Evolutionary conservation across 2,329 filamentous ascomycete genomes (phyloP).

Genomic region (Chaetomiaceae sp.): DNA sequence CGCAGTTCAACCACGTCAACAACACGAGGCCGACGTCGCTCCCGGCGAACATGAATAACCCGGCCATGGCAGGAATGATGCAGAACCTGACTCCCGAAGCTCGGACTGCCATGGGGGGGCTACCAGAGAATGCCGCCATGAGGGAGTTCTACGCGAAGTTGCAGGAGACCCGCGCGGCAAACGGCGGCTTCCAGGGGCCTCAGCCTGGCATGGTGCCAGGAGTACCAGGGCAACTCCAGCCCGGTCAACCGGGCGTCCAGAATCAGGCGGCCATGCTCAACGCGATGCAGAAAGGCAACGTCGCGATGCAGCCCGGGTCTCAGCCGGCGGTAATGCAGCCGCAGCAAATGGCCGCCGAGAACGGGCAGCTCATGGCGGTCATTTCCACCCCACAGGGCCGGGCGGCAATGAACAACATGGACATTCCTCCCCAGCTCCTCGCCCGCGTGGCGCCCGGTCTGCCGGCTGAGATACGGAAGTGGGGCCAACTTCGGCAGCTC

Average conservation of each 20-base stretch:
- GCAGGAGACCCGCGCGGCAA: slow-evolving; percentile 35
- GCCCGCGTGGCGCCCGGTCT: slow-evolving; percentile 31
- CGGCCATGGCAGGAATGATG: slow-evolving; percentile 40
- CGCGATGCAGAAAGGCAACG: slow-evolving; percentile 18
- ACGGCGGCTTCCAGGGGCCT: slow-evolving; percentile 27
- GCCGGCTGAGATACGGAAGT: slow-evolving; percentile 45
- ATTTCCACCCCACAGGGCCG: slow-evolving; percentile 31
- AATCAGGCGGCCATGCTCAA: slow-evolving; percentile 23
- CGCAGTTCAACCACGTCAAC: slow-evolving; percentile 48
- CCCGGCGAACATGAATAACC: slow-evolving; percentile 34
- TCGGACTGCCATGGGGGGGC: slow-evolving; percentile 38
- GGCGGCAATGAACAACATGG: slow-evolving; percentile 45
- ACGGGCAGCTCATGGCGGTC: slow-evolving; percentile 9
- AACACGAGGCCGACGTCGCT: slow-evolving; percentile 41
- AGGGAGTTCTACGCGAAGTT: slow-evolving; percentile 49
- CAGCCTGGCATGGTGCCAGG: slow-evolving; percentile 29
- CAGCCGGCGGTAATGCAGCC: slow-evolving; percentile 23
- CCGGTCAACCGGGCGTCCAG: slow-evolving; percentile 15
- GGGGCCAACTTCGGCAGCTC: slow-evolving; percentile 44
- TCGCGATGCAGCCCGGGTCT: slow-evolving; percentile 12
- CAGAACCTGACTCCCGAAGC: slow-evolving; percentile 44
- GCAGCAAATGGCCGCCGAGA: slow-evolving; percentile 2
- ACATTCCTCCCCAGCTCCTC: slow-evolving; percentile 39
- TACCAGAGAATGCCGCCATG: slow-evolving; percentile 46
- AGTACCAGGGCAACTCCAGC: slow-evolving; percentile 23